phyloP scores from a whole-genome alignment of 306 rosid species.

The Neltuma alba region DNA sequence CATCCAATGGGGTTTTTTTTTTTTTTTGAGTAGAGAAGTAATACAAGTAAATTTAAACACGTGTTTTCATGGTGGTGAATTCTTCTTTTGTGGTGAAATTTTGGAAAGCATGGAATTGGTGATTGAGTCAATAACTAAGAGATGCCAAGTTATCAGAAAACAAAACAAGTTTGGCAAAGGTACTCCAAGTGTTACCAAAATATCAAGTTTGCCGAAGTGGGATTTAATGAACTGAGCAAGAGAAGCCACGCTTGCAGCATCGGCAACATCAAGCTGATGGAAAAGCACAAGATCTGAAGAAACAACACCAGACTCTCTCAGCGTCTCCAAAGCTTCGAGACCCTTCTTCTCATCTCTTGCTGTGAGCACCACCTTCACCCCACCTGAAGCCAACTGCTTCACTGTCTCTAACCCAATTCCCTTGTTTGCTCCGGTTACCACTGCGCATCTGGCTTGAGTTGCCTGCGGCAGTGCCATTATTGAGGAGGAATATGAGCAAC shows the following conservation, averaged over 20 bases:
- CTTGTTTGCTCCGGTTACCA: constrained; percentile 4
- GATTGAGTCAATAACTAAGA: too few relatives aligned
- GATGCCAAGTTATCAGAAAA: too few relatives aligned
- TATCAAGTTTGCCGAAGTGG: constrained; percentile 14
- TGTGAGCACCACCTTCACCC: constrained; percentile 11
- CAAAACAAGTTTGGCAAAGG: too few relatives aligned
- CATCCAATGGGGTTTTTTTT: too few relatives aligned
- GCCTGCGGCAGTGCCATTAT: too few relatives aligned
- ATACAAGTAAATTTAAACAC: too few relatives aligned
- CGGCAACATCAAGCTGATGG: constrained; percentile 12
- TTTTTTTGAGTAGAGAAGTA: too few relatives aligned
- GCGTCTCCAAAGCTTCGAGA: neutral
- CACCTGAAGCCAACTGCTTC: constrained; percentile 10
- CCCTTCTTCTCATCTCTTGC: constrained; percentile 16
- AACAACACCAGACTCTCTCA: neutral
- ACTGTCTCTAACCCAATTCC: constrained; percentile 9
- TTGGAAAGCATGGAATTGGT: too few relatives aligned
- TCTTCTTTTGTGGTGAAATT: too few relatives aligned
- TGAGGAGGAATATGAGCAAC: too few relatives aligned
- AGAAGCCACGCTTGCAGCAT: constrained; percentile 7
- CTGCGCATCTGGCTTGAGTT: constrained; percentile 3
- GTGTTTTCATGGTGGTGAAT: too few relatives aligned
- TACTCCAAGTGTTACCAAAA: neutral
- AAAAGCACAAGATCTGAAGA: constrained; percentile 4
- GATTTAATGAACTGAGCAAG: neutral